Conservation (phyloP, 345 rosid species). For the rapeseed (Brassica napus) region DNA sequence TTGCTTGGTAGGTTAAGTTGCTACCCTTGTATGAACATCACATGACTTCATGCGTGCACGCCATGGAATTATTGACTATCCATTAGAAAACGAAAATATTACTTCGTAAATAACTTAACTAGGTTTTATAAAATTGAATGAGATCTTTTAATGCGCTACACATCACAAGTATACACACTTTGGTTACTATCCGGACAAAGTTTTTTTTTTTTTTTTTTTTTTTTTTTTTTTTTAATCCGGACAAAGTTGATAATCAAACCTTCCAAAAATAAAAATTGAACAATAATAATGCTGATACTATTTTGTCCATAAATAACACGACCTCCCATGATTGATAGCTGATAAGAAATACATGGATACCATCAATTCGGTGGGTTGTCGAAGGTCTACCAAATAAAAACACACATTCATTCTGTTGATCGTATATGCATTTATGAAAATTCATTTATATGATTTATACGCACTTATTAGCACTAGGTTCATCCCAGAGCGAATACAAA, state of each 20-base stretch:
- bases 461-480: neutral
- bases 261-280: neutral
- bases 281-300: neutral
- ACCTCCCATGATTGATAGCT: constrained; percentile 30
- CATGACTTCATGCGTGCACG: constrained; percentile 30
- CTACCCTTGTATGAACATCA: constrained; percentile 10
- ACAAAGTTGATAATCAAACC: constrained; percentile 25
- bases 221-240: too few species aligned
- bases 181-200: constrained; percentile 19
- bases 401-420: constrained; percentile 17
- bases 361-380: constrained; percentile 20
- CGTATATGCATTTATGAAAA: constrained; percentile 14
- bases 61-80: neutral
- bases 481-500: neutral
- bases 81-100: neutral
- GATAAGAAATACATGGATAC: constrained; percentile 39
- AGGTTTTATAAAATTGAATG: neutral
- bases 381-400: constrained; percentile 24
- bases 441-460: neutral
- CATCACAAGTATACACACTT: neutral
- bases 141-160: constrained; percentile 29
- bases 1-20: neutral
- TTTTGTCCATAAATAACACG: constrained; percentile 22
- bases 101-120: neutral
- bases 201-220: too few species aligned